Percentiles rank a stretch among this genome's conserved stretches.
Evolutionary conservation across 2,329 filamentous ascomycete species (phyloP).

Genomic region (Colletotrichum falcatum): DNA sequence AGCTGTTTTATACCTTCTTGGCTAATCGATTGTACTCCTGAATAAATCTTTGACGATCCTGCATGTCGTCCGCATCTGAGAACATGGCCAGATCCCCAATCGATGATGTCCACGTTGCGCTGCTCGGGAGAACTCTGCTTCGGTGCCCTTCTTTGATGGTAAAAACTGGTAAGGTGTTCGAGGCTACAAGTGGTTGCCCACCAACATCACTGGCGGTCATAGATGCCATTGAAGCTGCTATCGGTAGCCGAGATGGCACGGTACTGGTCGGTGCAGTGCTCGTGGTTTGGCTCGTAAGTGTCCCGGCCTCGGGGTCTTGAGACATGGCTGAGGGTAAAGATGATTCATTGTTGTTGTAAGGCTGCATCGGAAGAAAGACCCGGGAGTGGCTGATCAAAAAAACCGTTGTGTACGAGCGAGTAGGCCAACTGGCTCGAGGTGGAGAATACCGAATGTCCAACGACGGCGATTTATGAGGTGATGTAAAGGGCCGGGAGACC

Average conservation of each 20-base stretch:
- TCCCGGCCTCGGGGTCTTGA: conserved; percentile 42
- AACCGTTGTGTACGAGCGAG: not conserved
- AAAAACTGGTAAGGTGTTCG: conserved; percentile 42
- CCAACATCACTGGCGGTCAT: not conserved
- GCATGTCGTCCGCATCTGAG: conserved; percentile 62
- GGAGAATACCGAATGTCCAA: conserved; percentile 6
- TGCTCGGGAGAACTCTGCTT: conserved; percentile 52
- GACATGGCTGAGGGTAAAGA: conserved; percentile 42
- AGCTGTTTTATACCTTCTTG: conserved; percentile 58
- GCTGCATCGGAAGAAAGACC: conserved; percentile 46
- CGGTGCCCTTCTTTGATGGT: conserved; percentile 38
- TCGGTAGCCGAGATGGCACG: conserved; percentile 14
- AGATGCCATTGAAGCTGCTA: conserved; percentile 8
- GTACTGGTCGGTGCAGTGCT: conserved; percentile 39
- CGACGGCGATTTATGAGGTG: not conserved
- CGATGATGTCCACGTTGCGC: conserved; percentile 69
- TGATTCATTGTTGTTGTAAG: conserved; percentile 47
- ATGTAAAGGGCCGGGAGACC: not conserved
- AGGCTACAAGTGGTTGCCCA: conserved; percentile 13
- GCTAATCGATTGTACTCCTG: conserved; percentile 72
- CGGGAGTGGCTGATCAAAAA: conserved; percentile 22
- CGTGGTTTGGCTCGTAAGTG: conserved; percentile 22
- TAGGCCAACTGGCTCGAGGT: not conserved
- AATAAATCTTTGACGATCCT: conserved; percentile 62
- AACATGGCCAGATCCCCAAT: conserved; percentile 62